Evolutionary conservation across 2,329 filamentous ascomycete species (phyloP), one percentile per base, ranked within the genome.

Genomic region (Lizonia empirigonia): DNA sequence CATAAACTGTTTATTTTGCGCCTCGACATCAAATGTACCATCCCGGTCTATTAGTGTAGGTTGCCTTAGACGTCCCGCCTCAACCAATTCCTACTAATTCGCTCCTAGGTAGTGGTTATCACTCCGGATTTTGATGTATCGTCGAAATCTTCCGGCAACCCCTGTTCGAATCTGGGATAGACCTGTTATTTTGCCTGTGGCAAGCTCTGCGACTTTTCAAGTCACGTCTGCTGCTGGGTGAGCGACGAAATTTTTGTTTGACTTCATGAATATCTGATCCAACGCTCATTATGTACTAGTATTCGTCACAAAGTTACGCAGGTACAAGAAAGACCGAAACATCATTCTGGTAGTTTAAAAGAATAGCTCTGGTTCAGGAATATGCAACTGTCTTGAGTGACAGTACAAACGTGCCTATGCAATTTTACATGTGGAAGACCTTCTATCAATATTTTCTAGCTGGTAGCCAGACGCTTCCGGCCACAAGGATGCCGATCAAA

Each of bases 111-210:
- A 63, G 60, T 59, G 60, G 60, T 63, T 53, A 63, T 63, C 60
- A 63, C 60, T 63, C 60, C 53, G 55, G 58, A 63, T 62, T 63
- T 60, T 63, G 60, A 63, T 45, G 15, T 7, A 19, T 39, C 22
- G 15, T 48, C 48, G 38, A 50, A 54, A 48, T 7, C 16, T 63
- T 63, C 60, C 56, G 53, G 62, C 60, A 62, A 65, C 62, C 62
- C 62, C 57, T 59, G 62, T 64, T 65, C 62, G 62, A 65, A 50
- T 60, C 62, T 60, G 55, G 60, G 60, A 55, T 62, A 56, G 60
- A 64, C 60, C 60, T 64, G 16, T 30, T 16, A 35, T 53, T 59
- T 53, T 50, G 18, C 18, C 16, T 16, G 36, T 37, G 38, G 45
- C 10, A 15, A 13, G 19, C 4, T 20, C 15, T 34, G 4, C 44